phyloP scores from a whole-genome alignment of 2,329 filamentous ascomycete genomes.

The Fusarium euwallaceae region DNA sequence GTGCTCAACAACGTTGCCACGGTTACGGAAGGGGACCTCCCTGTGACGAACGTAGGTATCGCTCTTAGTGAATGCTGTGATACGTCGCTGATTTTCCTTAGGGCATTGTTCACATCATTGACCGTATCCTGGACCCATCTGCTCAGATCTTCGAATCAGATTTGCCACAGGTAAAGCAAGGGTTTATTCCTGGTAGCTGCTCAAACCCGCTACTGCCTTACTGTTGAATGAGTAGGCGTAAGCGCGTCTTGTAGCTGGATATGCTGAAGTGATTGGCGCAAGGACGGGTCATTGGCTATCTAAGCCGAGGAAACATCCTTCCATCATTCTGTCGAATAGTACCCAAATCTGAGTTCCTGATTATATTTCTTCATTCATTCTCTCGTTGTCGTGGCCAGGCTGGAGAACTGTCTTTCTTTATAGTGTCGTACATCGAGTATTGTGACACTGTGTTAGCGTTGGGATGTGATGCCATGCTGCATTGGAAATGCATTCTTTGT shows the following conservation, averaged over 20 bases:
- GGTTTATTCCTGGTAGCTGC: neutral
- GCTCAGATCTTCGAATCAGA: neutral
- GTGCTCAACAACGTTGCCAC: neutral
- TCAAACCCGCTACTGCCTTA: slow-evolving; percentile 4
- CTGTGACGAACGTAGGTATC: neutral
- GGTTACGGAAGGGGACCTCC: neutral
- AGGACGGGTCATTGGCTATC: neutral
- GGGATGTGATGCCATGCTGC: too few relatives aligned
- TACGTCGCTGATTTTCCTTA: neutral
- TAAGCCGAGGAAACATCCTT: neutral
- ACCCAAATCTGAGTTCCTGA: neutral
- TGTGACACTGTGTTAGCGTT: too few relatives aligned
- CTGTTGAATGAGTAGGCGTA: neutral
- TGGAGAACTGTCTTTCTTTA: neutral
- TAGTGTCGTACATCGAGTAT: too few relatives aligned
- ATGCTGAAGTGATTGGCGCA: neutral
- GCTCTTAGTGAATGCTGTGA: rapidly evolving
- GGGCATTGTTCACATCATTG: neutral
- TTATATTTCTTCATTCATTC: neutral
- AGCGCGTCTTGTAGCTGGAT: neutral
- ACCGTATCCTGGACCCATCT: neutral
- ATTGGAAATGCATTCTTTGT: too few relatives aligned
- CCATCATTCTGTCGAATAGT: neutral
- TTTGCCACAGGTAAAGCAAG: neutral
- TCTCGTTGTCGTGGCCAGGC: neutral